These are phyloP conservation scores for Calonectria ilicicola DNA, from an alignment of 2,329 filamentous ascomycete genomes.

Conservation along the genomic window DNA sequence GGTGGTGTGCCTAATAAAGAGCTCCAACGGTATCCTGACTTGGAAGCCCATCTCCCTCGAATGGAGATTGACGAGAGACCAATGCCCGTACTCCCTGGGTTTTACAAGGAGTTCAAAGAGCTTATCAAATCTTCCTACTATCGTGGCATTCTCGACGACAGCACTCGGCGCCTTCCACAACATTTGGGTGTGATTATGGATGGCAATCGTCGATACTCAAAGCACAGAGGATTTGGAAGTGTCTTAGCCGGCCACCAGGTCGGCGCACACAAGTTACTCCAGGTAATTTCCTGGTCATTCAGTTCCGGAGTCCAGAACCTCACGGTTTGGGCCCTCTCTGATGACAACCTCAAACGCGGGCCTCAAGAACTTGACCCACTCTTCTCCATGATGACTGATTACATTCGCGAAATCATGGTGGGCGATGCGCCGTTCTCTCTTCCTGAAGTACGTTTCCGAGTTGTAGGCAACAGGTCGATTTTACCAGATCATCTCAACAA, in stretches of 20 bases:
- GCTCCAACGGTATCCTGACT: constrained; percentile 7
- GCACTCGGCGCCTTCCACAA: neutral
- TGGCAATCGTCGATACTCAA: constrained; percentile 18
- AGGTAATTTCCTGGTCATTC: constrained; percentile 14
- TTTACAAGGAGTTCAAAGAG: neutral
- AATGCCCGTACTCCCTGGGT: neutral
- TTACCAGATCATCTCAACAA: constrained; percentile 15
- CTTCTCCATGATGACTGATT: constrained; percentile 19
- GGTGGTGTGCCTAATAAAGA: neutral
- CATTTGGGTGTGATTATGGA: constrained; percentile 23
- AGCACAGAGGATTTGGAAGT: neutral
- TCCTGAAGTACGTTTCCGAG: constrained; percentile 12
- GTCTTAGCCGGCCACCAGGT: constrained; percentile 12
- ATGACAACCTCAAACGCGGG: constrained; percentile 22
- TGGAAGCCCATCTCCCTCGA: constrained; percentile 10
- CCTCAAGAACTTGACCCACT: constrained; percentile 12
- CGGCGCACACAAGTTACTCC: constrained; percentile 15
- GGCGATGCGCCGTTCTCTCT: constrained; percentile 13
- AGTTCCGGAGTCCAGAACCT: constrained; percentile 13
- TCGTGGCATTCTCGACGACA: neutral
- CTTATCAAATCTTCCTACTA: constrained; percentile 13
- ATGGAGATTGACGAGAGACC: constrained; percentile 1
- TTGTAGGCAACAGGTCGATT: constrained; percentile 15
- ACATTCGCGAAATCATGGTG: constrained; percentile 14
- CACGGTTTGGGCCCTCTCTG: constrained; percentile 19